Conservation (phyloP, 129 eudicot species). For the Ambrosia trifida region DNA sequence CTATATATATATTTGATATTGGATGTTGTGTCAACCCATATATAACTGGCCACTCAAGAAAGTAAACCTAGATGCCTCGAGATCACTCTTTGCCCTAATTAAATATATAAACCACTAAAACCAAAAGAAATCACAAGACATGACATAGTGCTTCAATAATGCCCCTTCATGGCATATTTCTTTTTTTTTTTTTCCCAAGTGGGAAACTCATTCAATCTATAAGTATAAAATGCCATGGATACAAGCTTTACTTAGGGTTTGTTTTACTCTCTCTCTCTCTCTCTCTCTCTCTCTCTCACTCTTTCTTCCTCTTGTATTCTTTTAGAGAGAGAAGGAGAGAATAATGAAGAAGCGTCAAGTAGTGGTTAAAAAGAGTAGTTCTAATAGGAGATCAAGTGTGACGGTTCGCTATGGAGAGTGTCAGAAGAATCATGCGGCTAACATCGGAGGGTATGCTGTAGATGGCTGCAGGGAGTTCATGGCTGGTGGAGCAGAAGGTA, state of each 20-base stretch:
- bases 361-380: constrained; percentile 31
- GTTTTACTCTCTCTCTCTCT: constrained; percentile 18
- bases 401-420: constrained; percentile 45
- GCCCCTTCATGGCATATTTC: constrained; percentile 32
- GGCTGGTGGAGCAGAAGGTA: constrained; percentile 73
- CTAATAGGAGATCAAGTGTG: constrained; percentile 28
- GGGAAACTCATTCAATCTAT: constrained; percentile 33
- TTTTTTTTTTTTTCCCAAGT: constrained; percentile 39
- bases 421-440: constrained; percentile 49
- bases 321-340: constrained; percentile 17
- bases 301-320: constrained; percentile 10
- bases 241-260: constrained; percentile 28
- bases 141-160: constrained; percentile 42
- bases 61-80: constrained; percentile 34
- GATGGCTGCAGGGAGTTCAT: constrained; percentile 51
- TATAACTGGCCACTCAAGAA: constrained; percentile 23
- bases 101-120: constrained; percentile 20
- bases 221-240: constrained; percentile 35
- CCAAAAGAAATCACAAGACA: constrained; percentile 35
- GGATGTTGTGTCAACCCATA: constrained; percentile 31
- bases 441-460: constrained; percentile 46
- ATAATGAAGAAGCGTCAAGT: constrained; percentile 47
- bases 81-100: constrained; percentile 42
- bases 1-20: constrained; percentile 1
- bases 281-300: neutral